Evolutionary conservation across 129 eudicot genomes (phyloP).

Genomic region (Deinandra increscens): DNA sequence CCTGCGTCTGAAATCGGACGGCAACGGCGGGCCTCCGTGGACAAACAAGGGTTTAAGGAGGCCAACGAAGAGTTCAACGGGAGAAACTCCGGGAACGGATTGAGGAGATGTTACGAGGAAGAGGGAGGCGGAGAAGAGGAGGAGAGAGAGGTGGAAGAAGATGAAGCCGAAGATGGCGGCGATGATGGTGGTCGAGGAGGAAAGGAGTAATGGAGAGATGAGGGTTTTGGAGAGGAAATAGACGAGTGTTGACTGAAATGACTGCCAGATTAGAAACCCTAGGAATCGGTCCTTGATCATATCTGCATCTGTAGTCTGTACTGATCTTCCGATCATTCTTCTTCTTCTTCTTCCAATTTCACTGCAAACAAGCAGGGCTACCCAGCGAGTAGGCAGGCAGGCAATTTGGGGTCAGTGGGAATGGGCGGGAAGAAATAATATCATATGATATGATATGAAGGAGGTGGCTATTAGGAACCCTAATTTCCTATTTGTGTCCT

Average conservation of each 20-base stretch:
- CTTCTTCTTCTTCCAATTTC: background rate
- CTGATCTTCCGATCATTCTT: constrained; percentile 30
- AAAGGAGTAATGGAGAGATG: constrained; percentile 42
- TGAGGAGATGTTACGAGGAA: constrained; percentile 58
- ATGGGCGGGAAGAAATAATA: too few species aligned
- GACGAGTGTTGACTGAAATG: constrained; percentile 43
- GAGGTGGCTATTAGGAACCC: too few species aligned
- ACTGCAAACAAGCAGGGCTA: too few species aligned
- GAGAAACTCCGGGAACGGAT: constrained; percentile 46
- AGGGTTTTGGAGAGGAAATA: constrained; percentile 46
- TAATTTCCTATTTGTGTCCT: too few species aligned
- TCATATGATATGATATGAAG: too few species aligned
- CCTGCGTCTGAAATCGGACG: constrained; percentile 39
- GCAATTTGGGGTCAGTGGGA: too few species aligned
- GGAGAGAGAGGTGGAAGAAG: constrained; percentile 56
- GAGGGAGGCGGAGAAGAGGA: constrained; percentile 47
- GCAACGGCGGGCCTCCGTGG: constrained; percentile 35
- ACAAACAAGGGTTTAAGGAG: constrained; percentile 41
- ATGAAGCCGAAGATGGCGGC: constrained; percentile 27
- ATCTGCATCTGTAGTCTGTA: background rate
- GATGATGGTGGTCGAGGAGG: constrained; percentile 22
- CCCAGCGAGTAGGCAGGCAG: too few species aligned
- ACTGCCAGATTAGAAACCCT: constrained; percentile 81
- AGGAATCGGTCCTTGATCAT: constrained; percentile 52
- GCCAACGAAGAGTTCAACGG: constrained; percentile 40